A percentile compares a stretch with the other conserved stretches of the same genome.
Conservation (phyloP, 805 yeast species). For the Candida ascalaphidarum region DNA sequence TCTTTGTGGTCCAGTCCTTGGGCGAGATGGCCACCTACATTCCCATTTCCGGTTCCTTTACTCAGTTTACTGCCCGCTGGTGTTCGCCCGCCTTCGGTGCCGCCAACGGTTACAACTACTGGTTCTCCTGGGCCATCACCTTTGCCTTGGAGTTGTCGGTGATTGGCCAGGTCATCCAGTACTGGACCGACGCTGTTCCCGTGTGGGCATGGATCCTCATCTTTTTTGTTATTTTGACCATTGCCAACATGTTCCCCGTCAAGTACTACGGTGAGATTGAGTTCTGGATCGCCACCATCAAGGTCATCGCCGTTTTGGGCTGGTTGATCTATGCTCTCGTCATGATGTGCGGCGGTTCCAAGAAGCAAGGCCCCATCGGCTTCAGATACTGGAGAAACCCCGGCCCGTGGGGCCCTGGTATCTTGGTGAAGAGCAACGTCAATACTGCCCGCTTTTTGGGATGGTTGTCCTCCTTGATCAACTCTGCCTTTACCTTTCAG, state of each 20-base stretch:
- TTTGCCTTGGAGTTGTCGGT: constrained; percentile 68
- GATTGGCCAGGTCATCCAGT: constrained; percentile 55
- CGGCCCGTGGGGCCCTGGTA: constrained; percentile 68
- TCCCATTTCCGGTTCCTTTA: constrained; percentile 61
- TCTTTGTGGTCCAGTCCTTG: constrained; percentile 58
- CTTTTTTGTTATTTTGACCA: constrained; percentile 49
- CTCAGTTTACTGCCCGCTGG: constrained; percentile 62
- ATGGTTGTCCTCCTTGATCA: constrained; percentile 60
- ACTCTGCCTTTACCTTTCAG: constrained; percentile 75
- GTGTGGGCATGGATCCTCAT: constrained; percentile 65
- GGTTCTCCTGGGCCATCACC: constrained; percentile 74
- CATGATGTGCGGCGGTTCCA: constrained; percentile 72
- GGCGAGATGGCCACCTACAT: constrained; percentile 80
- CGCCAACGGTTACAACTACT: constrained; percentile 64
- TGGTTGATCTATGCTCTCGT: constrained; percentile 57
- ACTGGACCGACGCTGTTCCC: constrained; percentile 66
- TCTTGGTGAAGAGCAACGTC: constrained; percentile 32
- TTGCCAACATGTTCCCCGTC: constrained; percentile 57
- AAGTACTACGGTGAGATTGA: constrained; percentile 67
- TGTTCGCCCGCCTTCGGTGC: constrained; percentile 66
- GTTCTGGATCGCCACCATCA: constrained; percentile 63
- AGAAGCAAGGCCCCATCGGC: constrained; percentile 55
- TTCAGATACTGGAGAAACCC: constrained; percentile 78
- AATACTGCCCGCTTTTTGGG: constrained; percentile 58
- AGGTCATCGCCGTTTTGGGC: constrained; percentile 64